These are phyloP conservation scores for Garcia nutans DNA, from an alignment of 345 rosid genomes.

Conservation along the genomic window DNA sequence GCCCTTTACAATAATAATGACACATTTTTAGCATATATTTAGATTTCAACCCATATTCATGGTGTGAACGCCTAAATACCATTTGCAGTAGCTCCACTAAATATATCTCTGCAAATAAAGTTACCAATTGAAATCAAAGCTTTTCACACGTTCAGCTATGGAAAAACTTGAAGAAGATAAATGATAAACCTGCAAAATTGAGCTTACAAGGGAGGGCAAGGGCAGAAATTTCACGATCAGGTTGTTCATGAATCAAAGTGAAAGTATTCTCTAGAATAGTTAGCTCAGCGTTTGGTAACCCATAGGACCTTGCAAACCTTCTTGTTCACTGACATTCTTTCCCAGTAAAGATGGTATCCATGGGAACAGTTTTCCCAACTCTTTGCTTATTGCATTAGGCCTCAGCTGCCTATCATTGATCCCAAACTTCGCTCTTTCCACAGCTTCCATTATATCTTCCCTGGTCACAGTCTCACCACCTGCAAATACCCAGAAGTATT, in stretches of 20 bases:
- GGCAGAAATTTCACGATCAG: not conserved
- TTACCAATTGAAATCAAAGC: conserved; percentile 13
- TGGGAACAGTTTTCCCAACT: conserved; percentile 78
- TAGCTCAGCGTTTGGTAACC: conserved; percentile 88
- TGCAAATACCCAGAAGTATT: conserved; percentile 28
- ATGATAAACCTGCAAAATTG: not conserved
- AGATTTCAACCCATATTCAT: not conserved
- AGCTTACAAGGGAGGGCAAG: not conserved
- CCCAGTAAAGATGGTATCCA: conserved; percentile 85
- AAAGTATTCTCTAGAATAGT: conserved; percentile 13
- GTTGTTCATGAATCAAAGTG: not conserved
- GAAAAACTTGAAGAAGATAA: conserved; percentile 11
- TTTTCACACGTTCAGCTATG: conserved; percentile 16
- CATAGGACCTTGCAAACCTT: conserved; percentile 66
- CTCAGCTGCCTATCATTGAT: conserved; percentile 59
- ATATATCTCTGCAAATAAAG: conserved; percentile 6
- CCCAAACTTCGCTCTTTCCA: conserved; percentile 93
- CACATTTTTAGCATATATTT: not conserved
- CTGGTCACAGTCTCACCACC: conserved; percentile 71
- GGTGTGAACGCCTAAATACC: not conserved
- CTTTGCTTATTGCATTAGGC: conserved; percentile 58
- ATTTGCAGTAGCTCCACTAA: not conserved
- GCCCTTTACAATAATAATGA: not conserved
- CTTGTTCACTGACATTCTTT: conserved; percentile 51
- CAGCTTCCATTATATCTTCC: conserved; percentile 95